These are phyloP conservation scores for Coelomomyces lativittatus DNA, from an alignment of 371 early-diverging fungal species.

Conservation along the genomic window DNA sequence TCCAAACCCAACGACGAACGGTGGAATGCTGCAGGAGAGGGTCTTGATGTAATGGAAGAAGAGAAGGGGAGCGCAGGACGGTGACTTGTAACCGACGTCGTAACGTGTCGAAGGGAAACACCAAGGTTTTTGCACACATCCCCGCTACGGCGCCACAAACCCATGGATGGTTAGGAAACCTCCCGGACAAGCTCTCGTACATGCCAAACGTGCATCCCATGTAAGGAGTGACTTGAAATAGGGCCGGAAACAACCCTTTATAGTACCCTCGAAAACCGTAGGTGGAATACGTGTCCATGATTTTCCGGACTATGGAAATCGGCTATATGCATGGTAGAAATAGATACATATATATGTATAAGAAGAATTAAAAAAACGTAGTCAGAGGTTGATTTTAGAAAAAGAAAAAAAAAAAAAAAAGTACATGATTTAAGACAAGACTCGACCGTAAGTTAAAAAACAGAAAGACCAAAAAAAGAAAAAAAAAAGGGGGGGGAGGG, in stretches of 20 bases:
- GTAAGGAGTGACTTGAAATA: constrained; percentile 77
- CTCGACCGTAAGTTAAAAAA: background rate
- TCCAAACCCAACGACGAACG: background rate
- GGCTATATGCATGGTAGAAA: no score
- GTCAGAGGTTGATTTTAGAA: background rate
- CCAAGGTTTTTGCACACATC: constrained; percentile 54
- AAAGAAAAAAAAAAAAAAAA: background rate
- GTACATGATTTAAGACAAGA: background rate
- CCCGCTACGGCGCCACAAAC: constrained; percentile 67
- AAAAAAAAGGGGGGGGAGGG: no score
- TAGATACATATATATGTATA: constrained; percentile 22
- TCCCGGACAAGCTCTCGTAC: constrained; percentile 50
- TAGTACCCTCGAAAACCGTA: constrained; percentile 76
- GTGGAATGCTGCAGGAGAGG: constrained; percentile 12
- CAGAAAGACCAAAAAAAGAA: background rate
- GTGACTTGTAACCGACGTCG: constrained; percentile 53
- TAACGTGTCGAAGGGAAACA: constrained; percentile 80
- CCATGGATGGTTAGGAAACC: constrained; percentile 5
- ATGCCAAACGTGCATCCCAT: constrained; percentile 70
- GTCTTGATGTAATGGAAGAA: constrained; percentile 17
- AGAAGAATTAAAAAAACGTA: no score
- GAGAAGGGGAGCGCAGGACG: constrained; percentile 50
- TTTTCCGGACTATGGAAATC: constrained; percentile 43
- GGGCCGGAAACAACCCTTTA: constrained; percentile 58
- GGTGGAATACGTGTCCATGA: constrained; percentile 30